phyloP scores from a whole-genome alignment of 2,329 filamentous ascomycete genomes.

The Colletotrichum tabaci region DNA sequence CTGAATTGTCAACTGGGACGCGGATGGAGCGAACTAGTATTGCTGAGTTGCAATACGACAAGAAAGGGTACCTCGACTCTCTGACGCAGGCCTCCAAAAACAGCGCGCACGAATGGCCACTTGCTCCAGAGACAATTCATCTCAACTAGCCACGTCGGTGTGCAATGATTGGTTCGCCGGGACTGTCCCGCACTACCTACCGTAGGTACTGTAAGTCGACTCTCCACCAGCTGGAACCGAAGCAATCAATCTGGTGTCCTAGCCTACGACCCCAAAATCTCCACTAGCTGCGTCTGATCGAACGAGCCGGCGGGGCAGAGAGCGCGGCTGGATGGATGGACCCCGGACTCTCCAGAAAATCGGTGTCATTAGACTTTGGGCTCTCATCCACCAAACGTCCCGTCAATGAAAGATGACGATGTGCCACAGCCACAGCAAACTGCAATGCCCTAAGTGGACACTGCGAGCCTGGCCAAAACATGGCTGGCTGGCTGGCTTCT shows the following conservation, averaged over 20 bases:
- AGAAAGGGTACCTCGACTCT: background rate
- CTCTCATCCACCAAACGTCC: constrained; percentile 18
- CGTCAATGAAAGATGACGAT: constrained; percentile 32
- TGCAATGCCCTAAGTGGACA: constrained; percentile 4
- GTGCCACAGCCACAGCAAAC: constrained; percentile 10
- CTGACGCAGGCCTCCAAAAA: constrained; percentile 16
- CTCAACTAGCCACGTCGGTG: constrained; percentile 16
- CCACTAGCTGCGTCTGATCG: constrained; percentile 23
- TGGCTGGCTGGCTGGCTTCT: constrained; percentile 9
- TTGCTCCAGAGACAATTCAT: background rate
- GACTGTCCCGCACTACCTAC: constrained; percentile 6
- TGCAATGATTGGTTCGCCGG: constrained; percentile 13
- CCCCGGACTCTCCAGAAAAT: constrained; percentile 28
- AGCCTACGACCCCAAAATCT: constrained; percentile 25
- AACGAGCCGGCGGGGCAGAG: constrained; percentile 26
- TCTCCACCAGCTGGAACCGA: constrained; percentile 24
- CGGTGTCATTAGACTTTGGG: constrained; percentile 22
- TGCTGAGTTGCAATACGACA: background rate
- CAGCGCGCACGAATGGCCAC: background rate
- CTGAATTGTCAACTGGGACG: constrained; percentile 14
- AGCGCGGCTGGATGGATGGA: constrained; percentile 21
- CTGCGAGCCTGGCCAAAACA: constrained; percentile 7
- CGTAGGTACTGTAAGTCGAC: background rate
- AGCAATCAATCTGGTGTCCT: constrained; percentile 31
- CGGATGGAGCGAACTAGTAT: constrained; percentile 11